Conservation (phyloP, 1,284 basidiomycete species). For the Ustilago hordei region DNA sequence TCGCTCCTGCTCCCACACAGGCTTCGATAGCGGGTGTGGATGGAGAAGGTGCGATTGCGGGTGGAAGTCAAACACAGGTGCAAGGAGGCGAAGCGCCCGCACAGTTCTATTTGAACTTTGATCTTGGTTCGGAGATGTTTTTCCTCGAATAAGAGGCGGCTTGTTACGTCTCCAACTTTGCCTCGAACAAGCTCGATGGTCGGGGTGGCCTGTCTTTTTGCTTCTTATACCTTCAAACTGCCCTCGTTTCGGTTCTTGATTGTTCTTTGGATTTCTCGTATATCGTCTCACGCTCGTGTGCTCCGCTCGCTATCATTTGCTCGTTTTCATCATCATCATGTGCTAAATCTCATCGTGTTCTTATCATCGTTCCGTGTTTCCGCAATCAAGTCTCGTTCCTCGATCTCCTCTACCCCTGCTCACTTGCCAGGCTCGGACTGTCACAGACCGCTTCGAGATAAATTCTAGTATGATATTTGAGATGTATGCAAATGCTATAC, state of each 20-base stretch:
- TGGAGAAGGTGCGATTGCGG: background rate
- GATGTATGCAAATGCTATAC: background rate
- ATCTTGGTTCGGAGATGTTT: slow-evolving; percentile 20
- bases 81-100: background rate
- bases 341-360: background rate
- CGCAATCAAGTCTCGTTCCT: background rate
- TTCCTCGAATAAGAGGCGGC: slow-evolving; percentile 2
- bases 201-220: background rate
- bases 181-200: background rate
- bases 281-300: slow-evolving; percentile 4
- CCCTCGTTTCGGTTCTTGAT: background rate
- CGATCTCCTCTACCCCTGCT: background rate
- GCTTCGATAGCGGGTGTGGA: background rate
- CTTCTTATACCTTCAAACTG: background rate
- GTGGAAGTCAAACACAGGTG: background rate
- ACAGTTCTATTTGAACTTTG: slow-evolving; percentile 34
- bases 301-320: background rate
- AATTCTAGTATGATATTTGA: too few relatives aligned
- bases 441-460: background rate
- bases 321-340: background rate
- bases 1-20: background rate
- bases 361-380: background rate
- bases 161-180: background rate
- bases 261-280: background rate
- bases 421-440: background rate